Evolutionary conservation across 148 eudicot species (phyloP), one percentile per base, ranked within the genome.

Genomic region (Bassia scoparia): DNA sequence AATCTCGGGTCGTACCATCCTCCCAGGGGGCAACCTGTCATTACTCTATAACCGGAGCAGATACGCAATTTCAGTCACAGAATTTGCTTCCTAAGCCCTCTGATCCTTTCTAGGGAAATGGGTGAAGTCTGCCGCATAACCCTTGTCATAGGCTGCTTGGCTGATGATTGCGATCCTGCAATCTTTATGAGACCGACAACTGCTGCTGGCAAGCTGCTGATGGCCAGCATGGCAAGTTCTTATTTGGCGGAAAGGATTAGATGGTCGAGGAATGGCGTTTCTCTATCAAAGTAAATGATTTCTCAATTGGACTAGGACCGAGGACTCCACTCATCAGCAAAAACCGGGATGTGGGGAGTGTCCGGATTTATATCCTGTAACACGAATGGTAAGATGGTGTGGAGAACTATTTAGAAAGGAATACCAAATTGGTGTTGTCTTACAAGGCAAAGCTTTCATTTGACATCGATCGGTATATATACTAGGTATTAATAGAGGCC

Each of bases 271-370:
- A 5, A 68, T 83, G 43, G 80, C 80, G 3, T 72, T 73, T 61
- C 16, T 77, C 72, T 86, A 86, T 63, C 68, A 79, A 35, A 83
- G 85, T 72, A 74, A 53, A 41, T 83, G 83, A 58, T 81, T 86
- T 79, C 62, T 67, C 41, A 78, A 70, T 26, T 85, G 88, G 88
- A 62, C 72, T n/a, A 81, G 72, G 33, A 74, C 46, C n/a, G 69
- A 81, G n/a, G 68, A 76, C 58, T 86, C 31, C 85, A 86, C 59
- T 76, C 81, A 0, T 69, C 66, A 10, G 29, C 23, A 21, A 76
- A 49, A 3, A 83, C 82, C 10, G 89, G 89, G 4, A 86, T 81
- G 81, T 86, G 83, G 86, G 86, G 89, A 86, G 71, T 86, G 87
- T 53, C 83, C 83, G 5, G 89, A 86, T 70, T 86, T 86, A 20